Evolutionary conservation across 305 asterid genomes (phyloP).

Genomic region (Andrographis paniculata): DNA sequence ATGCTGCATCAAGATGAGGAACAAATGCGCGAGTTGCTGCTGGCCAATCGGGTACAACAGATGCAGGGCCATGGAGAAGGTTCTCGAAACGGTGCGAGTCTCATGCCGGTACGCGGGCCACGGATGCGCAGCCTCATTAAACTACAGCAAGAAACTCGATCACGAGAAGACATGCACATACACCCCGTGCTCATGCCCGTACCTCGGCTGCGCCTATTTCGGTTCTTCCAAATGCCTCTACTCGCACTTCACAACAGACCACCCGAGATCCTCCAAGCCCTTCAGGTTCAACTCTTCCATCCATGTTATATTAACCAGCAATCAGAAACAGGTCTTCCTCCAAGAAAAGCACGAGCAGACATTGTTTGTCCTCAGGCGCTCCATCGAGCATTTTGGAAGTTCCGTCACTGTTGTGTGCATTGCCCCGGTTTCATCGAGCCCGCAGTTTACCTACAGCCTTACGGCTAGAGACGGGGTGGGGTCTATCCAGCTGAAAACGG

Average conservation of each 20-base stretch:
- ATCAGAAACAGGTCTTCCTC: slow-evolving; percentile 22
- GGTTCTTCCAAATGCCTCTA: slow-evolving; percentile 19
- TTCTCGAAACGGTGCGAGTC: slow-evolving; percentile 38
- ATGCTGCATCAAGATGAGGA: slow-evolving; percentile 38
- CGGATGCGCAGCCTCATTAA: slow-evolving; percentile 41
- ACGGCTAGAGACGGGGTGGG: slow-evolving; percentile 22
- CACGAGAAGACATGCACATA: slow-evolving; percentile 19
- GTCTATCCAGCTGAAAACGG: slow-evolving; percentile 24
- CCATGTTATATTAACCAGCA: slow-evolving; percentile 14
- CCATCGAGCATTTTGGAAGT: slow-evolving; percentile 15
- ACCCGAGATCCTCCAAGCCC: slow-evolving; percentile 11
- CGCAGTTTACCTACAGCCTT: slow-evolving; percentile 18
- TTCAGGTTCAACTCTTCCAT: slow-evolving; percentile 13
- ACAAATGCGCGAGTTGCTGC: slow-evolving; percentile 43
- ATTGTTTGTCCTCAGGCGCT: slow-evolving; percentile 32
- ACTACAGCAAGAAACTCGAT: slow-evolving; percentile 17
- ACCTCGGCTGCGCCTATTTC: slow-evolving; percentile 21
- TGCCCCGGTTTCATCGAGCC: slow-evolving; percentile 18
- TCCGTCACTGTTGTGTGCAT: slow-evolving; percentile 24
- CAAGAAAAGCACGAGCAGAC: slow-evolving; percentile 17
- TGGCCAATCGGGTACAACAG: slow-evolving; percentile 47
- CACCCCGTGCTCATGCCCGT: slow-evolving; percentile 42
- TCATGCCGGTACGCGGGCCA: slow-evolving; percentile 28
- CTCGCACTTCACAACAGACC: slow-evolving; percentile 25
- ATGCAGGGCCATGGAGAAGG: slow-evolving; percentile 59